Percentiles rank a stretch among this genome's conserved stretches.
Conservation (phyloP, 257 asterid genomes). For the Nyctanthes arbortristis region DNA sequence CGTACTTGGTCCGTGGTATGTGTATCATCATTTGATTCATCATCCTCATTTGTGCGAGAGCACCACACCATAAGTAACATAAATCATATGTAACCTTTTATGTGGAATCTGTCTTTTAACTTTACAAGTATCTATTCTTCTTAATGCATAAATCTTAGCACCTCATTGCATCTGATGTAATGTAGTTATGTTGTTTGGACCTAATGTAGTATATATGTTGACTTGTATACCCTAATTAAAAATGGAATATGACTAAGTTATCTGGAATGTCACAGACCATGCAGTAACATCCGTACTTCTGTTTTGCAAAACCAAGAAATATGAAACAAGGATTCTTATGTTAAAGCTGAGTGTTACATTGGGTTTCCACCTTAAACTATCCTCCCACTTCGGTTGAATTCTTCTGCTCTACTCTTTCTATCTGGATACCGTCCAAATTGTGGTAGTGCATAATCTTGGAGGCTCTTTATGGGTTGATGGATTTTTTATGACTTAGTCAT, state of each 20-base stretch:
- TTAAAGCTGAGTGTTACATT: no score
- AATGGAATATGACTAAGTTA: background rate
- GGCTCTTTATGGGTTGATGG: no score
- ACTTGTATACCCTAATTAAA: background rate
- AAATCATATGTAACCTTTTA: background rate
- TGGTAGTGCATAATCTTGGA: no score
- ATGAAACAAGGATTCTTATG: no score
- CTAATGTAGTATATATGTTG: background rate
- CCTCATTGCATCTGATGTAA: background rate
- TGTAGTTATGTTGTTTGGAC: background rate
- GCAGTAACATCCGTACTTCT: no score
- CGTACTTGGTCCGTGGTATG: background rate
- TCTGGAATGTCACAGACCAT: no score
- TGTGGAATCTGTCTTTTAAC: background rate
- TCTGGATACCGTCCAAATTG: no score
- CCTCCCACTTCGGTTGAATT: no score
- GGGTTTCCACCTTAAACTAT: no score
- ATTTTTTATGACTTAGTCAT: no score
- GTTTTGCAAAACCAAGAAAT: no score
- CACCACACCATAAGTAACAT: background rate
- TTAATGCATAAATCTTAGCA: background rate
- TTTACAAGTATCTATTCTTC: background rate
- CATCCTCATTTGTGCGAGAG: background rate
- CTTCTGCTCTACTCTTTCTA: no score
- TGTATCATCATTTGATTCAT: background rate